phyloP scores from a whole-genome alignment of 2,329 filamentous ascomycete species.

The Pseudohalonectria lignicola region DNA sequence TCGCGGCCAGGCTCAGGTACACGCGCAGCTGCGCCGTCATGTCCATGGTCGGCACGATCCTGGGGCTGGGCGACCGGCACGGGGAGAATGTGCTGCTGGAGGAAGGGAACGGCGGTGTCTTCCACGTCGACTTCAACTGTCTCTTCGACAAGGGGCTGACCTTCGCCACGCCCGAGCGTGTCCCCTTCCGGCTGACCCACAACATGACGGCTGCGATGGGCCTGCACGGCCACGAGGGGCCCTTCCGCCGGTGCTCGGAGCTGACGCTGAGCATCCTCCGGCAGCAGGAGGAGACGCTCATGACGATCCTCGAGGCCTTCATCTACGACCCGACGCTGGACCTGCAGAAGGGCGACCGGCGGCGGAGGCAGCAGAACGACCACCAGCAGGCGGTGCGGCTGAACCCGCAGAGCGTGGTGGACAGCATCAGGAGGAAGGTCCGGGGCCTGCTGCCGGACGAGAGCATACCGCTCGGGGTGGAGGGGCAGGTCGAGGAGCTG shows the following conservation, averaged over 20 bases:
- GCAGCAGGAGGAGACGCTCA: conserved; percentile 89
- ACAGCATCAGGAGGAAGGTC: conserved; percentile 80
- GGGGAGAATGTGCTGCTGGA: conserved; percentile 95
- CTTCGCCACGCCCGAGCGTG: conserved; percentile 86
- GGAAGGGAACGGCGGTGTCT: conserved; percentile 83
- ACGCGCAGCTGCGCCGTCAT: conserved; percentile 93
- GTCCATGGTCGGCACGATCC: conserved; percentile 97
- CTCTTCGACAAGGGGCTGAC: conserved; percentile 96
- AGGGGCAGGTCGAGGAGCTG: conserved; percentile 94
- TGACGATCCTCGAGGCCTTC: conserved; percentile 96
- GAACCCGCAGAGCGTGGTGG: conserved; percentile 65
- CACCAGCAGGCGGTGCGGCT: conserved; percentile 36
- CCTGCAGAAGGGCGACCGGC: conserved; percentile 46
- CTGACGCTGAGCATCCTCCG: conserved; percentile 74
- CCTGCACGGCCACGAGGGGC: conserved; percentile 84
- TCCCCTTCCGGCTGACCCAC: conserved; percentile 93
- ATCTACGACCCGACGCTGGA: conserved; percentile 95
- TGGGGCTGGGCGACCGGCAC: conserved; percentile 88
- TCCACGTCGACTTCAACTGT: conserved; percentile 99
- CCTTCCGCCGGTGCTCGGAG: conserved; percentile 85
- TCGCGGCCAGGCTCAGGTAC: conserved; percentile 77
- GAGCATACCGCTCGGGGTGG: conserved; percentile 84
- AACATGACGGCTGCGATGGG: conserved; percentile 99
- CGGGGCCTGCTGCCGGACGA: conserved; percentile 75
- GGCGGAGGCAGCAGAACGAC: conserved; percentile 54